Evolutionary conservation across 371 early-diverging fungal genomes (phyloP).

Genomic region (Circinella minor): DNA sequence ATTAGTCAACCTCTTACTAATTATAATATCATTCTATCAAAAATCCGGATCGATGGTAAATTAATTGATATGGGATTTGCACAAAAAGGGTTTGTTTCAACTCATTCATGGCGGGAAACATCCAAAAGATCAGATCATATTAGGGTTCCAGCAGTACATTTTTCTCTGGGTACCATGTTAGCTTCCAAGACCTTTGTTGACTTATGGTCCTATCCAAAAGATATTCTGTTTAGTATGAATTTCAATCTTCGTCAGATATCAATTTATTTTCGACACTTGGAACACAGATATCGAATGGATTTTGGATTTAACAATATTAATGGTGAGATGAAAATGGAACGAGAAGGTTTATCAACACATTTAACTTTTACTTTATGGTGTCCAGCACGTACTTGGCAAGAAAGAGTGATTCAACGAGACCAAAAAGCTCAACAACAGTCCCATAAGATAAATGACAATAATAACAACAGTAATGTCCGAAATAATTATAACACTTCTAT

Average conservation of each 20-base stretch:
- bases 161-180: slow-evolving; percentile 24
- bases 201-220: slow-evolving; percentile 16
- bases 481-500: too few relatives aligned
- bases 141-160: neutral
- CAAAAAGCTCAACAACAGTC: too few relatives aligned
- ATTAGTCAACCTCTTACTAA: neutral
- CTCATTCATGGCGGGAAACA: neutral
- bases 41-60: slow-evolving; percentile 20
- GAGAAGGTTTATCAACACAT: slow-evolving; percentile 11
- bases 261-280: slow-evolving; percentile 34
- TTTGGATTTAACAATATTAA: slow-evolving; percentile 37
- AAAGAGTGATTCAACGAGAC: neutral
- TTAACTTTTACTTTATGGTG: slow-evolving; percentile 38
- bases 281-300: slow-evolving; percentile 34
- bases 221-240: slow-evolving; percentile 20
- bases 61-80: slow-evolving; percentile 18
- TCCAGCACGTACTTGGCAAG: slow-evolving; percentile 40
- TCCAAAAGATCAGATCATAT: neutral
- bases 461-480: neutral
- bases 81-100: neutral
- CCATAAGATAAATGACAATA: too few relatives aligned
- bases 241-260: slow-evolving; percentile 31
- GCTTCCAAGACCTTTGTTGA: slow-evolving; percentile 25
- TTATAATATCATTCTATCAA: slow-evolving; percentile 12
- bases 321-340: slow-evolving; percentile 31